Conservation (phyloP, 306 rosid species). For the Vicia sativa region DNA sequence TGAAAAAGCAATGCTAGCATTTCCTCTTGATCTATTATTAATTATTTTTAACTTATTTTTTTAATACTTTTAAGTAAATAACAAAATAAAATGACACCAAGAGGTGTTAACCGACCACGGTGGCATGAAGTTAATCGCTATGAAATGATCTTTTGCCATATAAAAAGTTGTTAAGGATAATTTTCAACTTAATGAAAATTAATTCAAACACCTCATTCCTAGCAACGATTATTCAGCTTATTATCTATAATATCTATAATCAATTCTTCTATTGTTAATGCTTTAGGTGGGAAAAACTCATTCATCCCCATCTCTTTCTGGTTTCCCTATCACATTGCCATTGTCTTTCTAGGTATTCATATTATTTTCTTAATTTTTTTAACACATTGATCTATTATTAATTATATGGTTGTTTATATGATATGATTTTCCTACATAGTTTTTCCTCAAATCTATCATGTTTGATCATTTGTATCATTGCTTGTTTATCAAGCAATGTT, state of each 20-base stretch:
- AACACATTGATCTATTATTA: no score
- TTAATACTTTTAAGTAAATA: no score
- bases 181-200: neutral
- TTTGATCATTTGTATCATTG: conserved; percentile 1
- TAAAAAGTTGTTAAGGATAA: neutral
- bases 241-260: neutral
- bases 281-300: neutral
- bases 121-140: neutral
- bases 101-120: neutral
- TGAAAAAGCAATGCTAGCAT: no score
- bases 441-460: neutral
- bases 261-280: conserved; percentile 16
- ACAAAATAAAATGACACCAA: neutral
- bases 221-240: conserved; percentile 35
- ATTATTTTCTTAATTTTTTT: neutral
- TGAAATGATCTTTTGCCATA: neutral
- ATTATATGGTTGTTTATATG: conserved; percentile 6
- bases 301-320: conserved; percentile 1
- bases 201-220: conserved; percentile 9
- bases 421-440: neutral
- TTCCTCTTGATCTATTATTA: no score
- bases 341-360: conserved; percentile 28
- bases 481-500: conserved; percentile 3
- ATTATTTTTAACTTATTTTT: no score
- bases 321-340: neutral